A percentile compares a stretch with the other conserved stretches of the same genome.
These are phyloP conservation scores for Ascochyta viciae-villosae DNA, from an alignment of 2,329 filamentous ascomycete species.

Conservation along the genomic window DNA sequence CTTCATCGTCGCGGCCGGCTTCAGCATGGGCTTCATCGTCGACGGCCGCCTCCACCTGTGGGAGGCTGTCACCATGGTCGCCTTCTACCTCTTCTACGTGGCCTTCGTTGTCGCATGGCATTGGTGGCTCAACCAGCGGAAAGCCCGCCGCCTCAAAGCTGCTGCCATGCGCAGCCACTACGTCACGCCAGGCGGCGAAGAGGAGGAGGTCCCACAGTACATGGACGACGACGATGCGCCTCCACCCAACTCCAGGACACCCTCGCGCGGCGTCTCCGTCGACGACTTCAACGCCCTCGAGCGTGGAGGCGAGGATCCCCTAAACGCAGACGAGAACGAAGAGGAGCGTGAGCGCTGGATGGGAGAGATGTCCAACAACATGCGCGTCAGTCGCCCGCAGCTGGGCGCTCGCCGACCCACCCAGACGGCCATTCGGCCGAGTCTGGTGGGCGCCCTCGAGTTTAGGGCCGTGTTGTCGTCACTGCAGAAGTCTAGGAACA, in stretches of 20 bases:
- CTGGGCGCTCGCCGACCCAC: constrained; percentile 73
- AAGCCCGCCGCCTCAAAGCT: constrained; percentile 68
- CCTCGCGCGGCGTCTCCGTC: constrained; percentile 58
- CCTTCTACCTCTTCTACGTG: constrained; percentile 90
- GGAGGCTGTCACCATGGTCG: constrained; percentile 92
- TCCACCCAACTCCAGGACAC: constrained; percentile 44
- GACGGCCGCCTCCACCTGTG: constrained; percentile 85
- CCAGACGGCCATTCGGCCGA: constrained; percentile 86
- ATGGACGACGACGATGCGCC: constrained; percentile 63
- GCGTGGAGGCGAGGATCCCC: constrained; percentile 62
- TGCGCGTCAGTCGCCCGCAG: constrained; percentile 80
- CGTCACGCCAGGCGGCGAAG: constrained; percentile 66
- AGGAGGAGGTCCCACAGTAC: constrained; percentile 62
- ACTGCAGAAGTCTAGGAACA: constrained; percentile 80
- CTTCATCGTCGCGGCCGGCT: constrained; percentile 85
- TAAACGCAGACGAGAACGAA: constrained; percentile 65
- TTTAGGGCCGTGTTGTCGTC: constrained; percentile 92
- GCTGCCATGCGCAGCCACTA: constrained; percentile 77
- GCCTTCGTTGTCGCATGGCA: constrained; percentile 89
- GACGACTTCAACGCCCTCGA: constrained; percentile 71
- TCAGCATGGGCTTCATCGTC: constrained; percentile 85
- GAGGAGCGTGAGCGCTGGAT: constrained; percentile 69
- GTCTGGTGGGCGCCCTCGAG: constrained; percentile 90
- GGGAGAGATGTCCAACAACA: constrained; percentile 88
- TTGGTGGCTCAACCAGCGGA: constrained; percentile 76